Conservation (phyloP, 2,329 filamentous ascomycete genomes). For the Fusarium sacchari region DNA sequence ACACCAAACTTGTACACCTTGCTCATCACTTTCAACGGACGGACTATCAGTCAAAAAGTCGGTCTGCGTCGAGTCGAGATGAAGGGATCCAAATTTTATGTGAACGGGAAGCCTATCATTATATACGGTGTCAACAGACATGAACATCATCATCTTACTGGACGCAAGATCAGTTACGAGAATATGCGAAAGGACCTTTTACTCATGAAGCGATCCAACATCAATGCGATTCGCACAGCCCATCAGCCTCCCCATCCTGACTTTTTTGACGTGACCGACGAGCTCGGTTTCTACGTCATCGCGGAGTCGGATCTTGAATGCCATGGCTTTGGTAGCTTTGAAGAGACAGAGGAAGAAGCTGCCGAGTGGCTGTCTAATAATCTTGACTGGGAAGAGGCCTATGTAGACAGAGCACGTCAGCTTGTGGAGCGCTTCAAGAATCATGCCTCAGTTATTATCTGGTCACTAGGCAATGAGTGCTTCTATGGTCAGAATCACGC, state of each 20-base stretch:
- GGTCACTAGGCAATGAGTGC: conserved; percentile 77
- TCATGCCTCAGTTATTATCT: conserved; percentile 73
- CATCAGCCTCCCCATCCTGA: conserved; percentile 72
- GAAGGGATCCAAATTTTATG: conserved; percentile 67
- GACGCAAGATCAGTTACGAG: conserved; percentile 69
- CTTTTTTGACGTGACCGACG: conserved; percentile 70
- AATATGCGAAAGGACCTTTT: conserved; percentile 70
- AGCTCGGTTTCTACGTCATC: conserved; percentile 72
- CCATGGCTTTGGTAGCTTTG: conserved; percentile 56
- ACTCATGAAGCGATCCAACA: conserved; percentile 74
- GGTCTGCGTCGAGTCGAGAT: conserved; percentile 73
- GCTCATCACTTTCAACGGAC: conserved; percentile 47
- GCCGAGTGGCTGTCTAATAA: conserved; percentile 63
- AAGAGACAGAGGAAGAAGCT: conserved; percentile 7
- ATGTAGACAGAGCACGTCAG: conserved; percentile 73
- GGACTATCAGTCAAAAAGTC: conserved; percentile 62
- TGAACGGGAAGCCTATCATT: conserved; percentile 73
- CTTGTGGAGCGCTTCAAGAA: conserved; percentile 70
- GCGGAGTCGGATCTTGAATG: conserved; percentile 67
- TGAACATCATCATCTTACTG: conserved; percentile 72
- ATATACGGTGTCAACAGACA: conserved; percentile 77
- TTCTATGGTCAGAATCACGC: conserved; percentile 76
- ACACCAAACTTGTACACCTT: conserved; percentile 70
- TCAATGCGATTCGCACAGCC: conserved; percentile 75
- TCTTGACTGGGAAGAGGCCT: conserved; percentile 69